A percentile compares a stretch with the other conserved stretches of the same genome.
These are phyloP conservation scores for Trypethelium eluteriae DNA, from an alignment of 495 filamentous ascomycete species.

Conservation along the genomic window DNA sequence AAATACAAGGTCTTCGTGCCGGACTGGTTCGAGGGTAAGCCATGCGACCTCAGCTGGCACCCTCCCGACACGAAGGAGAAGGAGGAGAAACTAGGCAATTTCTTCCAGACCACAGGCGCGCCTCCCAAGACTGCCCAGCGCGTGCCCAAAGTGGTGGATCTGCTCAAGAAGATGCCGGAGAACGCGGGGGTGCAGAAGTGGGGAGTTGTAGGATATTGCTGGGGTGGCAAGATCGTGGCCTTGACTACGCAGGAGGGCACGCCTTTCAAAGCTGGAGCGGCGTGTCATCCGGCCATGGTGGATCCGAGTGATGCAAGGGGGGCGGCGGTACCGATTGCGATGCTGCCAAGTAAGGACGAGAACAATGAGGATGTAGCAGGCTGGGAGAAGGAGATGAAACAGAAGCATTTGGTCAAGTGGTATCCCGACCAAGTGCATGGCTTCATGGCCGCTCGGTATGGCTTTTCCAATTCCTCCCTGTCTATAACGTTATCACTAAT, in stretches of 20 bases:
- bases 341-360: slow-evolving; percentile 40
- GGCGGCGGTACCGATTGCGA: slow-evolving; percentile 35
- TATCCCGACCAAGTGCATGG: slow-evolving; percentile 80
- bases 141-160: slow-evolving; percentile 55
- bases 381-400: slow-evolving; percentile 60
- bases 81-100: slow-evolving; percentile 61
- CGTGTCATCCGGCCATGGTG: slow-evolving; percentile 82
- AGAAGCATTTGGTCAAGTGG: slow-evolving; percentile 68
- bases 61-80: slow-evolving; percentile 78
- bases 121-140: slow-evolving; percentile 55
- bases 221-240: slow-evolving; percentile 69
- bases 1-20: slow-evolving; percentile 60
- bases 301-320: slow-evolving; percentile 56
- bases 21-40: slow-evolving; percentile 59
- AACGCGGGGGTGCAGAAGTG: slow-evolving; percentile 60
- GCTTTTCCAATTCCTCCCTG: background rate
- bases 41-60: slow-evolving; percentile 53
- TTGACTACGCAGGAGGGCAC: slow-evolving; percentile 52
- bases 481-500: background rate
- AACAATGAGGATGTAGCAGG: slow-evolving; percentile 61
- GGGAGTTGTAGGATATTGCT: slow-evolving; percentile 90
- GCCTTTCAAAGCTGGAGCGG: slow-evolving; percentile 60
- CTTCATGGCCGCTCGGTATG: slow-evolving; percentile 73
- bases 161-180: slow-evolving; percentile 42
- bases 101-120: slow-evolving; percentile 65